phyloP scores from a whole-genome alignment of 208 protist genomes.

The Leishmania aethiopica region DNA sequence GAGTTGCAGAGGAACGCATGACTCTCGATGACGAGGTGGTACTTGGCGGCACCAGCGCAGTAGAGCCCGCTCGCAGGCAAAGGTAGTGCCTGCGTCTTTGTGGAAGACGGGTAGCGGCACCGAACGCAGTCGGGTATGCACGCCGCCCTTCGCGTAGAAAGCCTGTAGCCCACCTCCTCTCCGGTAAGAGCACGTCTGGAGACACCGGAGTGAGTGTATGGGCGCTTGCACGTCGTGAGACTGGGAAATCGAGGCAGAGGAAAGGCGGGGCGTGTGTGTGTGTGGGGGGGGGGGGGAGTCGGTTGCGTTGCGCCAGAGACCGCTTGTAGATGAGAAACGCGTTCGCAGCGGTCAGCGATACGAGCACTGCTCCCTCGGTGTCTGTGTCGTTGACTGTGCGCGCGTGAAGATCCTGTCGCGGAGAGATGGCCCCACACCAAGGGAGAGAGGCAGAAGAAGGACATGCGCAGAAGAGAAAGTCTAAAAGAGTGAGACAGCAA shows the following conservation, averaged over 20 bases:
- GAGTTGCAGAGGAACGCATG: constrained; percentile 19
- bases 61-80: neutral
- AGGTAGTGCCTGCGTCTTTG: neutral
- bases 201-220: neutral
- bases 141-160: neutral
- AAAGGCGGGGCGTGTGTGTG: neutral
- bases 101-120: neutral
- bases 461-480: neutral
- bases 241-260: neutral
- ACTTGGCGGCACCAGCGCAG: neutral
- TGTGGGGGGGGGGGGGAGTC: neutral
- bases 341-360: neutral
- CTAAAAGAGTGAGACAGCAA: neutral
- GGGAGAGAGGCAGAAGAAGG: neutral
- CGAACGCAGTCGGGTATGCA: neutral
- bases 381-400: neutral
- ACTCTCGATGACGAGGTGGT: neutral
- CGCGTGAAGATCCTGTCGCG: neutral
- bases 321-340: neutral
- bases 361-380: neutral
- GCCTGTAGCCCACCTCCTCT: neutral
- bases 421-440: neutral
- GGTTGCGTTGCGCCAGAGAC: neutral
- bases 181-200: neutral
- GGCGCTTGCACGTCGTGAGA: neutral